phyloP scores from a whole-genome alignment of 306 rosid species.

The Spatholobus suberectus region DNA sequence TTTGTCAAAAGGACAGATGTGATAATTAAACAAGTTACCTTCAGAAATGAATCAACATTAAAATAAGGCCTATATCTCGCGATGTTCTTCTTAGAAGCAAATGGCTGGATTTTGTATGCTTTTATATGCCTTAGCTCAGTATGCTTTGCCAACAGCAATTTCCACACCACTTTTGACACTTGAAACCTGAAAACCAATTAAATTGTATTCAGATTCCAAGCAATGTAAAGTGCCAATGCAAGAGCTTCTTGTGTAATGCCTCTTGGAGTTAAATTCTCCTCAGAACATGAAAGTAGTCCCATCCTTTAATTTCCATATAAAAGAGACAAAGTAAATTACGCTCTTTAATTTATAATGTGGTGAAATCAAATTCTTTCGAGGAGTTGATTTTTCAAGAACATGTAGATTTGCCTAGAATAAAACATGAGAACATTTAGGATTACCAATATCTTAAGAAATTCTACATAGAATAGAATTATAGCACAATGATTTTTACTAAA shows the following conservation, averaged over 20 bases:
- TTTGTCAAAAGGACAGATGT: neutral
- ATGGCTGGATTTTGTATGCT: slow-evolving; percentile 47
- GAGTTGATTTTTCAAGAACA: neutral
- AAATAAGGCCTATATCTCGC: slow-evolving; percentile 65
- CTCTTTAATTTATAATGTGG: neutral
- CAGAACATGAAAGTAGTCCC: neutral
- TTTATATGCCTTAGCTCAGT: slow-evolving; percentile 46
- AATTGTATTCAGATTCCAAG: slow-evolving; percentile 25
- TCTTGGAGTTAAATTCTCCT: slow-evolving; percentile 4
- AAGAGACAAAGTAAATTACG: neutral
- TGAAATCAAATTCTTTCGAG: slow-evolving; percentile 16
- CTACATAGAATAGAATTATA: neutral
- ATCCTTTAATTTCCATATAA: slow-evolving; percentile 1
- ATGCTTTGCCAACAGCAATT: slow-evolving; percentile 49
- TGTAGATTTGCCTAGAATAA: neutral
- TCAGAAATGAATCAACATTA: slow-evolving; percentile 68
- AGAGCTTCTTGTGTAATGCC: neutral
- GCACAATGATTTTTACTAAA: neutral
- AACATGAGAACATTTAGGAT: slow-evolving; percentile 11
- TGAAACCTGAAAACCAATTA: slow-evolving; percentile 50
- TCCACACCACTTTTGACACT: slow-evolving; percentile 60
- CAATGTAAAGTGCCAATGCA: slow-evolving; percentile 10
- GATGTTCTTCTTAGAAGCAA: slow-evolving; percentile 52
- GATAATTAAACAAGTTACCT: slow-evolving; percentile 42
- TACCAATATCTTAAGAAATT: slow-evolving; percentile 14